Evolutionary conservation across 2,329 filamentous ascomycete species (phyloP).

Genomic region (Aspergillus sp.): DNA sequence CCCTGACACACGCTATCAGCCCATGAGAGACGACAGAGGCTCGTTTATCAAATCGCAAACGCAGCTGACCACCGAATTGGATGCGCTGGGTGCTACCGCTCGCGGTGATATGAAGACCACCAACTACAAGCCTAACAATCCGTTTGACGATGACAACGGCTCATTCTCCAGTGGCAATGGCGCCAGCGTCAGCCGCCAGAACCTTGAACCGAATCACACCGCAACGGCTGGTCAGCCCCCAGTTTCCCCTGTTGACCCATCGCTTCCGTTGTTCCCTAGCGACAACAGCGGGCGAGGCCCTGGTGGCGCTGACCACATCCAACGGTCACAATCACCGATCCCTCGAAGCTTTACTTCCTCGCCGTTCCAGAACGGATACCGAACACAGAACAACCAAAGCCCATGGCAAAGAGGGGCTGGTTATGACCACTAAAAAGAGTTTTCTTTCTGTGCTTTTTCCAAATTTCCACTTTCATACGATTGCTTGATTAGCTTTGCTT

Average conservation of each 20-base stretch:
- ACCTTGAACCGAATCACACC: constrained; percentile 35
- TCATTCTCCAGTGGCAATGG: constrained; percentile 59
- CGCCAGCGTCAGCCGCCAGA: constrained; percentile 51
- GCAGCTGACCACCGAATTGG: constrained; percentile 81
- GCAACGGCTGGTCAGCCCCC: constrained; percentile 40
- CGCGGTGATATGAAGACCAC: constrained; percentile 71
- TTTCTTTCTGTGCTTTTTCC: background rate
- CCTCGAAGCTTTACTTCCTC: constrained; percentile 33
- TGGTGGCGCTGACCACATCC: constrained; percentile 36
- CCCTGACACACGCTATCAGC: constrained; percentile 90
- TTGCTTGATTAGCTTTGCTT: constrained; percentile 28
- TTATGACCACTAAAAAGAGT: constrained; percentile 55
- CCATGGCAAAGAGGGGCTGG: constrained; percentile 67
- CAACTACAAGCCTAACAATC: constrained; percentile 56
- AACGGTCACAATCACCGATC: constrained; percentile 33
- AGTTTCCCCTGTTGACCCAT: constrained; percentile 50
- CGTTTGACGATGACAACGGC: constrained; percentile 71
- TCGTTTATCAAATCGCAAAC: constrained; percentile 98
- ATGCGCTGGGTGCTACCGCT: constrained; percentile 84
- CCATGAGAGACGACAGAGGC: constrained; percentile 92
- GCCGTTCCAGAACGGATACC: constrained; percentile 38
- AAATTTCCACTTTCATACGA: constrained; percentile 10
- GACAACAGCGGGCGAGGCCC: constrained; percentile 41
- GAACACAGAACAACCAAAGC: constrained; percentile 56
- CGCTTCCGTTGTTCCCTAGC: constrained; percentile 49